Evolutionary conservation across 441 rosid species (phyloP).

Genomic region (Capsella rubella): DNA sequence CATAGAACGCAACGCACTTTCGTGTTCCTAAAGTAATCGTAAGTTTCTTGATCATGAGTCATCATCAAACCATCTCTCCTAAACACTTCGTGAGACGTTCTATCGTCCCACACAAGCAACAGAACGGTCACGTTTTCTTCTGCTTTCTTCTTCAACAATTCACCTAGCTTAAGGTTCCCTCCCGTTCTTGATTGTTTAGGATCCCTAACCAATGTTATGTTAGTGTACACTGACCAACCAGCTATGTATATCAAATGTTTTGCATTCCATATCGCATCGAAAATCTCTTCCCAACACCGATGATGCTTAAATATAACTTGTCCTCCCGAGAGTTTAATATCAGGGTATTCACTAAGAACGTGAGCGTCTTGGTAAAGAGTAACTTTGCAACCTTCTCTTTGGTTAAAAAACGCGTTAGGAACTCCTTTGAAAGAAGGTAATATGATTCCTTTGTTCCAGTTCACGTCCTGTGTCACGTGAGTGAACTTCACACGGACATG

Average conservation of each 20-base stretch:
- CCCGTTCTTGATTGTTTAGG: conserved; percentile 39
- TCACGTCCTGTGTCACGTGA: conserved; percentile 36
- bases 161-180: conserved; percentile 48
- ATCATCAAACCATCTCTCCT: conserved; percentile 60
- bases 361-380: conserved; percentile 73
- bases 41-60: conserved; percentile 62
- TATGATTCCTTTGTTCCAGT: conserved; percentile 59
- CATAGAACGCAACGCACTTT: conserved; percentile 58
- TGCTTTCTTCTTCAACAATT: conserved; percentile 56
- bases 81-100: conserved; percentile 49
- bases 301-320: conserved; percentile 42
- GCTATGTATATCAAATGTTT: conserved; percentile 60
- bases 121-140: conserved; percentile 54
- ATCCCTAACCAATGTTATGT: conserved; percentile 57
- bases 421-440: conserved; percentile 46
- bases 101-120: conserved; percentile 72
- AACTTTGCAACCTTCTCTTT: conserved; percentile 58
- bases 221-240: conserved; percentile 61
- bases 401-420: conserved; percentile 53
- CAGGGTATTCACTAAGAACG: conserved; percentile 40
- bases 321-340: conserved; percentile 19
- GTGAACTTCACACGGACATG: conserved; percentile 50
- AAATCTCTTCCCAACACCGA: conserved; percentile 72
- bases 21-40: conserved; percentile 48
- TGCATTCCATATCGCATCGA: conserved; percentile 53